Conservation (phyloP, 1,284 basidiomycete species). For the Cystobasidium sp. region DNA sequence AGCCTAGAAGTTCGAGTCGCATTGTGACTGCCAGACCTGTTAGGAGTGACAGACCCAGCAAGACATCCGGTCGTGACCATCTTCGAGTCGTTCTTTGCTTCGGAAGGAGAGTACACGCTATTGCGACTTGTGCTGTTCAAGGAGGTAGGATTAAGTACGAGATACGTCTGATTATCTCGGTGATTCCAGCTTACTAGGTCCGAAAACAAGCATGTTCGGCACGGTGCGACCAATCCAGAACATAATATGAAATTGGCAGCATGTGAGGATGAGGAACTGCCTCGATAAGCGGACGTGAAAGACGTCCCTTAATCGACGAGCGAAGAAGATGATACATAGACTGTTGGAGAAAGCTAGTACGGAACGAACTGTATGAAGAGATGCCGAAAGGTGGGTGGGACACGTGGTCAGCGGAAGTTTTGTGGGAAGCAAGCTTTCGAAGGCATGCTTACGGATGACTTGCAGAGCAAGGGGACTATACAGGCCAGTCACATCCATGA, state of each 20-base stretch:
- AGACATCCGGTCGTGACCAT: constrained; percentile 57
- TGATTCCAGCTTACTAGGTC: constrained; percentile 65
- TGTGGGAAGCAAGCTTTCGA: neutral
- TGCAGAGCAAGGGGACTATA: constrained; percentile 68
- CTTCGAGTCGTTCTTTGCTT: constrained; percentile 60
- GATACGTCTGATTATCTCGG: neutral
- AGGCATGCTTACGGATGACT: constrained; percentile 62
- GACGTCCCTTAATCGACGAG: constrained; percentile 66
- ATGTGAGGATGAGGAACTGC: constrained; percentile 71
- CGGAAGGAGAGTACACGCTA: constrained; percentile 64
- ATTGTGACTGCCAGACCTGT: constrained; percentile 74
- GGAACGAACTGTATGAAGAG: constrained; percentile 67
- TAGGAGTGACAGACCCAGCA: constrained; percentile 61
- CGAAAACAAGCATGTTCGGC: constrained; percentile 89
- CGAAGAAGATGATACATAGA: constrained; percentile 67
- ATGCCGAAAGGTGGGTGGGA: neutral
- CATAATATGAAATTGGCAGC: constrained; percentile 84
- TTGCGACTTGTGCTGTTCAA: constrained; percentile 67
- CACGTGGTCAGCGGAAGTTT: neutral
- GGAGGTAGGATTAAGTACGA: constrained; percentile 26
- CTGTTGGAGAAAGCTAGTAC: constrained; percentile 72
- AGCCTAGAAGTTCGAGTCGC: constrained; percentile 75
- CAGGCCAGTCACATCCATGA: constrained; percentile 61
- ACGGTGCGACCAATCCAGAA: constrained; percentile 93
- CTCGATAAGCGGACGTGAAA: constrained; percentile 67